phyloP scores from a whole-genome alignment of 2,329 filamentous ascomycete species.

The Neurospora crassa region DNA sequence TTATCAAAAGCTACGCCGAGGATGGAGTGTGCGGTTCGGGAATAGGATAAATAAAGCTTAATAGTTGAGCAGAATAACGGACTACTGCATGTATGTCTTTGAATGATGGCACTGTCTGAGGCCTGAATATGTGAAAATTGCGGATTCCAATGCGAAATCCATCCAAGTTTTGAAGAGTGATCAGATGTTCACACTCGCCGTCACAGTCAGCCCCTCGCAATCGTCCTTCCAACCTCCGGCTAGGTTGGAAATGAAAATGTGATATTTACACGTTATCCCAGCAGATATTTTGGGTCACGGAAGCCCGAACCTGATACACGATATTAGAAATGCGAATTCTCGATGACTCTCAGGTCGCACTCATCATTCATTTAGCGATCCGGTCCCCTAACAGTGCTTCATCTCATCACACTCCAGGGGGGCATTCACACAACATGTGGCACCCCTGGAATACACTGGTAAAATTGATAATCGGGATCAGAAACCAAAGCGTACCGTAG shows the following conservation, averaged over 20 bases:
- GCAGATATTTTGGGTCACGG: neutral
- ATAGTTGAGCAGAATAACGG: neutral
- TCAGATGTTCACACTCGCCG: neutral
- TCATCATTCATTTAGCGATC: neutral
- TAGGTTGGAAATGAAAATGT: neutral
- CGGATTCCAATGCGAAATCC: neutral
- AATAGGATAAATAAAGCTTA: neutral
- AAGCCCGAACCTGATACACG: neutral
- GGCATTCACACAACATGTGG: neutral
- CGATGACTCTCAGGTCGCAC: neutral
- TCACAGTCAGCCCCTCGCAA: neutral
- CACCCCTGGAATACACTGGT: neutral
- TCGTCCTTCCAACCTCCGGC: neutral
- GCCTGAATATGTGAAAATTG: neutral
- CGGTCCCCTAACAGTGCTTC: neutral
- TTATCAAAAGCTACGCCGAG: neutral
- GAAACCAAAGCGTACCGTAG: neutral
- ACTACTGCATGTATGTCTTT: neutral
- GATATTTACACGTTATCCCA: neutral
- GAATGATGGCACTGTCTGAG: neutral
- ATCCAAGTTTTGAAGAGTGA: neutral
- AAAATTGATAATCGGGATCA: neutral
- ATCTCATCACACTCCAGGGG: neutral
- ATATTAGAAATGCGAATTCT: neutral
- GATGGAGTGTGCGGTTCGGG: neutral